Base-by-base conservation (phyloP, 1,284 basidiomycete genomes). In the Bothia castanella region DNA sequence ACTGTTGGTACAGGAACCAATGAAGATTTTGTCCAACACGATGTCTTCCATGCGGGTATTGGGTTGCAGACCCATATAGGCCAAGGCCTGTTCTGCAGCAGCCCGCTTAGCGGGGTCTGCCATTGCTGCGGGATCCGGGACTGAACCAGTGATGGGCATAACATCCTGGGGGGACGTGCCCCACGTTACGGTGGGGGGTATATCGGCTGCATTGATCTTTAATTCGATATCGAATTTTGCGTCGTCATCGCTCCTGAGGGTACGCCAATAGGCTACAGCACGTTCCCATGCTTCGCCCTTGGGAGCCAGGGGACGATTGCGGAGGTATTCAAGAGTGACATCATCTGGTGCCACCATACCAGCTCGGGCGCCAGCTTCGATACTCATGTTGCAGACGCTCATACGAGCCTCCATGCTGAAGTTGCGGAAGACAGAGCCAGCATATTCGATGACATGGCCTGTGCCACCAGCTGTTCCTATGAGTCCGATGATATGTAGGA, bases 331-430 rank as follows among this genome's bases (percentile, higher is more conserved):
- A 68, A 97, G 95, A 9, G 95, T 97, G 57, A 87, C 74, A 32
- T 96, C 89, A 68, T 97, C 94, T 1, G 94, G 93, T 12, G 93
- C 94, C 56, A 97, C 83, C 92, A 97, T 94, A 51, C 94, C 94
- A 7, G 92, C 92, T 62, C 94, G 83, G 56, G 94, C 95, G 65
- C 94, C 94, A 53, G 85, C 95, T 72, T 97, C 94, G 68, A 97
- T 97, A 56, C 91, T 93, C 94, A 97, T 97, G 75, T 97, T 97
- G 73, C 93, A 97, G 59, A 93, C 92, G 60, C 91, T 94, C 93
- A 97, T 97, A 45, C 93, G 83, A 35, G 89, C 92, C 69, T 97
- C 94, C 92, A 97, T 95, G 63, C 88, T 92, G 66, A 97, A 88
- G 14, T 79, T 80, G 52, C 92, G 89, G 72, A 97, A 92, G 47